Base-by-base conservation (phyloP, 164 flowering plant species). In the Vitis cinerea region DNA sequence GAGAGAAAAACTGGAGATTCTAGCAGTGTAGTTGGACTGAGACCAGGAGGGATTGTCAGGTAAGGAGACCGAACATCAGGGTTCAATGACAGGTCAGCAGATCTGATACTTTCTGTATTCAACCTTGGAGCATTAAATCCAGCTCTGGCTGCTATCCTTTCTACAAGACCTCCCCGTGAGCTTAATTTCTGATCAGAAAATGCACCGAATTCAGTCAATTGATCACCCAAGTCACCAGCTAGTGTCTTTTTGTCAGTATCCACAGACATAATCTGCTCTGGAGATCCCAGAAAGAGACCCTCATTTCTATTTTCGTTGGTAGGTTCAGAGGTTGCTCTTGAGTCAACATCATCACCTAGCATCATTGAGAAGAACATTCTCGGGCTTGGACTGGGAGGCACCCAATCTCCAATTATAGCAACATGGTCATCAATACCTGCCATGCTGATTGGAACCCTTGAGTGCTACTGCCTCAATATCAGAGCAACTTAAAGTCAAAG, bases 1-100 rank as follows among this genome's bases (percentile, higher is more conserved):
- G 94, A 84, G 69, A 91, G 88, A 76, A 91, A 90, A 76, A 90
- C 95, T 1, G 97, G 98, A 50, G 98, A 93, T 37, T 93, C 98
- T 31, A 93, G 83, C 80, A 93, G 79, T 10, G 87, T 77, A 0
- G 97, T 88, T 2, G 98, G 98, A 70, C 96, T 91, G 59, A 91
- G 90, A 69, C 94, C 97, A 19, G 95, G 88, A 11, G 98, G 86
- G 67, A 93, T 85, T 14, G 92, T 90, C 74, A 91, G 67, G 75
- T 81, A 86, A 76, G 96, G 90, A 75, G 93, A 90, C 55, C 63
- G 83, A 51, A 75, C 70, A 69, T 83, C 89, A 10, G 81, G 75
- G 50, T 69, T 75, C 12, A 74, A 61, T 3, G 86, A 75, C 57
- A 79, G 72, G 65, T 85, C 90, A 53, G 81, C 56, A 17, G 88